Percentiles rank a stretch among this genome's conserved stretches.
Evolutionary conservation across 2,329 filamentous ascomycete species (phyloP).

Genomic region (Massarina eburnea): DNA sequence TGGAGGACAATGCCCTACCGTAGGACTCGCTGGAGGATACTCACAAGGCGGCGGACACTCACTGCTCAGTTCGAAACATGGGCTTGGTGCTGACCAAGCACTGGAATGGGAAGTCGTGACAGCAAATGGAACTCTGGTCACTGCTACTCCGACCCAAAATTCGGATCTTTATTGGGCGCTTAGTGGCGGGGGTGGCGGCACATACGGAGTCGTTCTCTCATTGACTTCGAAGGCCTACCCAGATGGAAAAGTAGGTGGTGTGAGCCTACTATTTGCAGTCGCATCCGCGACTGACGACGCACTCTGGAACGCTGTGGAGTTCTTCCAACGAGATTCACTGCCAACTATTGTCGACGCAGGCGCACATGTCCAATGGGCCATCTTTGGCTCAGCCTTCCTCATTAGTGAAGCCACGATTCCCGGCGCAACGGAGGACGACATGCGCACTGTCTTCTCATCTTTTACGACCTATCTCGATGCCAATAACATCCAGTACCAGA

Average conservation of each 20-base stretch:
- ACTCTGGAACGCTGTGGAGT: constrained; percentile 16
- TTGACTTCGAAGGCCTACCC: constrained; percentile 31
- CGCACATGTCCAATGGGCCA: constrained; percentile 9
- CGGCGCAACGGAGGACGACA: constrained; percentile 7
- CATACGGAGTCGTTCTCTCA: constrained; percentile 33
- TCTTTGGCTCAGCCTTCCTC: constrained; percentile 3
- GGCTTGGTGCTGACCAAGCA: constrained; percentile 35
- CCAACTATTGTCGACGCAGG: constrained; percentile 10
- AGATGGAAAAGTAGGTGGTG: constrained; percentile 22
- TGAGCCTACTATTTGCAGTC: constrained; percentile 25
- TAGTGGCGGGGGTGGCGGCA: constrained; percentile 31
- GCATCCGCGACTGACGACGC: constrained; percentile 16
- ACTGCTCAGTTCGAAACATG: constrained; percentile 18
- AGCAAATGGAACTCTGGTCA: constrained; percentile 30
- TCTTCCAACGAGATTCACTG: constrained; percentile 2
- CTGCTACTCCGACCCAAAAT: constrained; percentile 29
- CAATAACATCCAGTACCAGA: constrained; percentile 19
- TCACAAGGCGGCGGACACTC: constrained; percentile 35
- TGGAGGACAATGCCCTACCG: constrained; percentile 34
- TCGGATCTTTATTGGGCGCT: constrained; percentile 43
- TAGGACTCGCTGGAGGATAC: constrained; percentile 38
- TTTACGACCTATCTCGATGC: constrained; percentile 21
- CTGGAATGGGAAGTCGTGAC: constrained; percentile 37
- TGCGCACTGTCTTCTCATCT: constrained; percentile 18
- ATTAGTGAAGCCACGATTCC: constrained; percentile 10